These are phyloP conservation scores for Adansonia madagascariensis DNA, from an alignment of 441 rosid genomes.

Conservation along the genomic window DNA sequence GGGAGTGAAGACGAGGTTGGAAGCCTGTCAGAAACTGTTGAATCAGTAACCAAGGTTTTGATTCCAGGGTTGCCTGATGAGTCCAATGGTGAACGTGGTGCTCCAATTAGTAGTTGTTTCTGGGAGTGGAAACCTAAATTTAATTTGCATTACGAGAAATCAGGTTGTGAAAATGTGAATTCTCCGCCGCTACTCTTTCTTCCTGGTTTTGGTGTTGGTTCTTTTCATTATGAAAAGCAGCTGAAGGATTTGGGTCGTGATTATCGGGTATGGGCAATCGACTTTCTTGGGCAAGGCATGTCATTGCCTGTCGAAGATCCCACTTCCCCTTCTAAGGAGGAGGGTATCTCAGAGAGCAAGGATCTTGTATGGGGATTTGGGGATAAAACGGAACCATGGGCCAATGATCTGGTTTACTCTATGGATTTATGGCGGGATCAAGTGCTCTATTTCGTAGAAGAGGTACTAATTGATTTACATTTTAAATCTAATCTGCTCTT, in stretches of 20 bases:
- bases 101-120: slow-evolving; percentile 57
- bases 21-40: slow-evolving; percentile 41
- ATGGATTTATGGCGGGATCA: slow-evolving; percentile 88
- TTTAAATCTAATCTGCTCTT: neutral
- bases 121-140: slow-evolving; percentile 89
- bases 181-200: slow-evolving; percentile 81
- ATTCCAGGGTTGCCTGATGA: slow-evolving; percentile 79
- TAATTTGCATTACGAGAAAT: slow-evolving; percentile 71
- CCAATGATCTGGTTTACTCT: slow-evolving; percentile 72
- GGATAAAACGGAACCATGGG: slow-evolving; percentile 81
- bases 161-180: slow-evolving; percentile 62
- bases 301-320: slow-evolving; percentile 83
- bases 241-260: slow-evolving; percentile 83
- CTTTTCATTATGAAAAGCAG: slow-evolving; percentile 92
- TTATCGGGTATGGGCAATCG: slow-evolving; percentile 85
- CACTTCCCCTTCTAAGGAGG: slow-evolving; percentile 45
- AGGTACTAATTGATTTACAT: slow-evolving; percentile 44
- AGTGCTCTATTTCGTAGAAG: slow-evolving; percentile 70
- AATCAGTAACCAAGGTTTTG: slow-evolving; percentile 49
- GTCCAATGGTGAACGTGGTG: slow-evolving; percentile 54
- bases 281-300: slow-evolving; percentile 93
- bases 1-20: slow-evolving; percentile 53
- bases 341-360: slow-evolving; percentile 34
- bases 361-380: slow-evolving; percentile 81
- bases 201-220: slow-evolving; percentile 96